A percentile compares a stretch with the other conserved stretches of the same genome.
phyloP scores from a whole-genome alignment of 768 basidiomycete species.

The Tricholoma furcatifolium region DNA sequence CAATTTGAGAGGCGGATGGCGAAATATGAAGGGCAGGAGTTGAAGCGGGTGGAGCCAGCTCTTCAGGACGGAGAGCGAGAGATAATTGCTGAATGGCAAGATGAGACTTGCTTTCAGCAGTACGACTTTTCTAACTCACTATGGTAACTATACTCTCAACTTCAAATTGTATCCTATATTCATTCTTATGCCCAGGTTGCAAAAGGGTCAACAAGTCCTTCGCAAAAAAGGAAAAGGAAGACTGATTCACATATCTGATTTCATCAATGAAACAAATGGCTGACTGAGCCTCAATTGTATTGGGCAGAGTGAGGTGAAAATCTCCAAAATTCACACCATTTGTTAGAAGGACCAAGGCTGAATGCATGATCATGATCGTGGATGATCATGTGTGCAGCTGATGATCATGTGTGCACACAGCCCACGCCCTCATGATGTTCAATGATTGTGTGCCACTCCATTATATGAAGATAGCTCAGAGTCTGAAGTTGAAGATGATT shows the following conservation, averaged over 20 bases:
- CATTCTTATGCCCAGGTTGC: background rate
- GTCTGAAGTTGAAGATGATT: too few species aligned
- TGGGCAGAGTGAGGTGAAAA: too few species aligned
- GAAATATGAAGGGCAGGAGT: background rate
- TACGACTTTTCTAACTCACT: background rate
- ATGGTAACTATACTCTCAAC: background rate
- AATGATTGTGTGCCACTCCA: too few species aligned
- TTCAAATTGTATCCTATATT: background rate
- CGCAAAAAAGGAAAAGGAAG: slow-evolving; percentile 29
- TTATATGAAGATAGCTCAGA: too few species aligned
- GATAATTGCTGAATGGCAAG: background rate
- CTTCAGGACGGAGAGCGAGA: background rate
- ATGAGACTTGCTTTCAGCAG: background rate
- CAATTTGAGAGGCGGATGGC: slow-evolving; percentile 9
- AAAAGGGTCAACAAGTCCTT: slow-evolving; percentile 15
- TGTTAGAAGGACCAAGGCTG: too few species aligned
- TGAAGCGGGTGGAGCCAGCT: background rate
- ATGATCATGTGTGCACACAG: too few species aligned
- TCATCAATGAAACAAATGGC: slow-evolving; percentile 37
- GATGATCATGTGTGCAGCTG: too few species aligned
- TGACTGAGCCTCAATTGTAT: too few species aligned
- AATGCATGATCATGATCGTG: too few species aligned
- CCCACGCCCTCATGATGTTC: too few species aligned
- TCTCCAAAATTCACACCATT: too few species aligned
- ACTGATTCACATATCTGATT: slow-evolving; percentile 36